Percentiles rank a stretch among this genome's conserved stretches.
These are phyloP conservation scores for Ceratobasidium sp. DNA, from an alignment of 1,284 basidiomycete genomes.

Conservation along the genomic window DNA sequence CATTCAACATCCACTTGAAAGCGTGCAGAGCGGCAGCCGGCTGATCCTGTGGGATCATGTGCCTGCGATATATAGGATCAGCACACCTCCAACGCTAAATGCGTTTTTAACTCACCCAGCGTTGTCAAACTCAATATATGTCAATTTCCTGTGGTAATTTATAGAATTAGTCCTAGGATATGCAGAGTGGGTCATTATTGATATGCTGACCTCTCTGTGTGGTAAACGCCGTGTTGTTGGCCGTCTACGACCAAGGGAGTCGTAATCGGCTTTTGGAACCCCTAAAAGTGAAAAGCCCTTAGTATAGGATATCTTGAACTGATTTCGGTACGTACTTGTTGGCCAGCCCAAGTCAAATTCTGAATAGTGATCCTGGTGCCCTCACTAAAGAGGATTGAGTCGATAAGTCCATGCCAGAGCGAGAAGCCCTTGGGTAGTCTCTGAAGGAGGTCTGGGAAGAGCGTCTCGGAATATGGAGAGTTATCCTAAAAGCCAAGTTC, in stretches of 20 bases:
- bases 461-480: conserved; percentile 49
- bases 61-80: background rate
- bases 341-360: conserved; percentile 52
- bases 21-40: conserved; percentile 39
- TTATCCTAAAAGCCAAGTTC: conserved; percentile 44
- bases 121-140: conserved; percentile 35
- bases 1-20: conserved; percentile 30
- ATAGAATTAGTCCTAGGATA: background rate
- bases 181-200: too few species aligned
- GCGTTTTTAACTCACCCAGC: conserved; percentile 24
- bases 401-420: conserved; percentile 46
- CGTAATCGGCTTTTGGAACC: conserved; percentile 42
- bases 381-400: conserved; percentile 49
- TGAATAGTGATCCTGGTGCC: conserved; percentile 51
- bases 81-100: background rate
- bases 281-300: background rate
- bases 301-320: background rate
- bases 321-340: background rate
- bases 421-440: conserved; percentile 49
- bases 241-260: conserved; percentile 34
- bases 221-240: conserved; percentile 37
- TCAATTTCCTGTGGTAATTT: conserved; percentile 10
- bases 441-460: conserved; percentile 49
- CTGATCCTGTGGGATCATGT: conserved; percentile 43
- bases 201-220: conserved; percentile 35